Base-by-base conservation (phyloP, 768 basidiomycete species). In the Tremella yokohamensis region DNA sequence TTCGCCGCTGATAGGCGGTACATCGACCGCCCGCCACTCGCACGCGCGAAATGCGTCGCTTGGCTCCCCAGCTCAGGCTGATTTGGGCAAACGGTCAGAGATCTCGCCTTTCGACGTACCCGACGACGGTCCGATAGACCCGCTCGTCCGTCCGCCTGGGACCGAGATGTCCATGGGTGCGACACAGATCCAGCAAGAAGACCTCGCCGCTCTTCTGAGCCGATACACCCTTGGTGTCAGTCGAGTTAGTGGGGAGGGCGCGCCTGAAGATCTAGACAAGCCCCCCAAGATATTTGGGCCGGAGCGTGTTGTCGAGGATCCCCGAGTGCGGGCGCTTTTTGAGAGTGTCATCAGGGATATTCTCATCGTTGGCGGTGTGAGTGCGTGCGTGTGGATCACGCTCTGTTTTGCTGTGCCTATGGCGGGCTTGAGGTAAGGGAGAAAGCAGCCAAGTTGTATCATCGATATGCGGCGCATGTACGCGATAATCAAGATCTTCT, bases 321-420 rank as follows among this genome's bases (percentile, higher is more conserved):
- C 70, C 8, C 45, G 68, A 18, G 57, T 74, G 16, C 63, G 57
- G 13, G 29, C 48, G 19, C 18, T 70, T n/a, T 64, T 61, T 42
- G 40, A 55, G 18, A 55, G 63, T 12, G 62, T 72, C 40, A 54
- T 68, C 18, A 53, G 65, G 22, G 70, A 74, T 55, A 74, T 74
- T 18, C 44, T 70, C 29, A 44, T 70, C 22, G 66, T 72, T 20
- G 72, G 66, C 2, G 40, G 29, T 1, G n/a, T 62, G 13, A 49
- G 54, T 19, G 60, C 38, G 20, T 37, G 57, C 4, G 40, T 62
- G 16, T 72, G 68, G 65, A 52, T 66, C 6, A 63, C 55, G 26
- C 13, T 72, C 16, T 70, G 65, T 58, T 59, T 74, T 12, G 72
- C 72, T 19, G 64, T 72, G 15, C 72, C 72, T 8, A 62, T 62